Evolutionary conservation across 2,329 filamentous ascomycete genomes (phyloP).

Genomic region (Hypoxylon sp.): DNA sequence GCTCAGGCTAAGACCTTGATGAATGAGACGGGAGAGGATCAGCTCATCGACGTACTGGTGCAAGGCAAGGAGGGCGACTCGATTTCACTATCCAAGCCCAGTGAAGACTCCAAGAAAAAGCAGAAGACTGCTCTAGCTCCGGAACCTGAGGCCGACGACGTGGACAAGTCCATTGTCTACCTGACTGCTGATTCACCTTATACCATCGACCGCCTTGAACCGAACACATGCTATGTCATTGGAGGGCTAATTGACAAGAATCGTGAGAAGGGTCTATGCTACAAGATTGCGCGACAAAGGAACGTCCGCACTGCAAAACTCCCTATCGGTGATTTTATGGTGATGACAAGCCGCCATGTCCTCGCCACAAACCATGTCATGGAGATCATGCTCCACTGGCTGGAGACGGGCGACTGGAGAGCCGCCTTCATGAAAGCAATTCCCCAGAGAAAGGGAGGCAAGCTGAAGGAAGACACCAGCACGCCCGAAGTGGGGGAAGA

Average conservation of each 20-base stretch:
- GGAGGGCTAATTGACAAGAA: conserved; percentile 97
- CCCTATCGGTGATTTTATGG: conserved; percentile 94
- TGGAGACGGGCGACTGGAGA: conserved; percentile 92
- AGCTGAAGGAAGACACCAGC: conserved; percentile 64
- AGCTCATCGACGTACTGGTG: conserved; percentile 70
- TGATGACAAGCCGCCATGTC: conserved; percentile 88
- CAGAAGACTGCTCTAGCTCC: conserved; percentile 42
- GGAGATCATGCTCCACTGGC: conserved; percentile 95
- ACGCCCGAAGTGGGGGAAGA: conserved; percentile 30
- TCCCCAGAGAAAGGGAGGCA: conserved; percentile 88
- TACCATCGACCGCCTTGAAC: conserved; percentile 84
- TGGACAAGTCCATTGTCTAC: conserved; percentile 76
- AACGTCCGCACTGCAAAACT: conserved; percentile 90
- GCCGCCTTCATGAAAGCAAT: conserved; percentile 89
- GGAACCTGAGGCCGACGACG: conserved; percentile 50
- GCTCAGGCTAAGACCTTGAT: conserved; percentile 76
- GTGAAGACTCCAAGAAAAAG: conserved; percentile 54
- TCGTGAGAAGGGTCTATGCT: conserved; percentile 93
- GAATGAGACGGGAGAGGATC: conserved; percentile 67
- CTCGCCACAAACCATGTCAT: conserved; percentile 95
- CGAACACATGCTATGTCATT: conserved; percentile 91
- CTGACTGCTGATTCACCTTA: conserved; percentile 92
- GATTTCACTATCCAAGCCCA: conserved; percentile 52
- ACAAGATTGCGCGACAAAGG: conserved; percentile 79
- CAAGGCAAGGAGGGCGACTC: conserved; percentile 51